These are phyloP conservation scores for Podaxis sp. DNA, from an alignment of 768 basidiomycete species.

Conservation along the genomic window DNA sequence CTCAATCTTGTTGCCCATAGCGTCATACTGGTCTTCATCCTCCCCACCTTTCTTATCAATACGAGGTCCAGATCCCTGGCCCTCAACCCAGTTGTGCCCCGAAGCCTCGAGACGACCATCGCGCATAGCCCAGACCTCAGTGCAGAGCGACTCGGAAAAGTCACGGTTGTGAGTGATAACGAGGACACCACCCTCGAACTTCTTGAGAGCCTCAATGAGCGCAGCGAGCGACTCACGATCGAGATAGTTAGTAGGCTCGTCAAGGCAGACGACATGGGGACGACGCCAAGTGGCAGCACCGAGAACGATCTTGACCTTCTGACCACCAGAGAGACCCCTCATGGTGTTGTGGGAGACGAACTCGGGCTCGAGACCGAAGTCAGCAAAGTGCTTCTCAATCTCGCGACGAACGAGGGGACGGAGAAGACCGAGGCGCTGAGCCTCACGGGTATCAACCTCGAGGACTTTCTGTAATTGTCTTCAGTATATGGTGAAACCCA, in stretches of 20 bases:
- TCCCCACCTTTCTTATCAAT: slow-evolving; percentile 94
- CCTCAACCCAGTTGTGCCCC: slow-evolving; percentile 99
- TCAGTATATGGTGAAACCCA: slow-evolving; percentile 12
- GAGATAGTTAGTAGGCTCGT: slow-evolving; percentile 99
- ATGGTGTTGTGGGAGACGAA: slow-evolving; percentile 99
- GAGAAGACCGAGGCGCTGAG: slow-evolving; percentile 91
- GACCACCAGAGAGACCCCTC: slow-evolving; percentile 97
- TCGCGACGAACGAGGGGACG: slow-evolving; percentile 97
- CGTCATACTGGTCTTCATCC: slow-evolving; percentile 90
- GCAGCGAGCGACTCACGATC: slow-evolving; percentile 99
- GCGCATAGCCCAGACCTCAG: slow-evolving; percentile 99
- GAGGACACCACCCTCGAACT: slow-evolving; percentile 97
- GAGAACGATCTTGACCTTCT: slow-evolving; percentile 99
- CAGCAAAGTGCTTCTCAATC: slow-evolving; percentile 98
- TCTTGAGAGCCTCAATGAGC: slow-evolving; percentile 96
- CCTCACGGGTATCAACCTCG: slow-evolving; percentile 96
- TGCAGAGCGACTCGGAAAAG: slow-evolving; percentile 98
- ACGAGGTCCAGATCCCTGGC: slow-evolving; percentile 90
- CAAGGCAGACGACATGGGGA: slow-evolving; percentile 94
- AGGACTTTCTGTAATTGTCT: slow-evolving; percentile 69
- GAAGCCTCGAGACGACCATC: slow-evolving; percentile 95
- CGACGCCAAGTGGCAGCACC: slow-evolving; percentile 99
- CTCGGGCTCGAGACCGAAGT: slow-evolving; percentile 98
- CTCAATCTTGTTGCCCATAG: slow-evolving; percentile 97
- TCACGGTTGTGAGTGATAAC: slow-evolving; percentile 97